Evolutionary conservation across 2,329 filamentous ascomycete genomes (phyloP).

Genomic region (Plectosphaerella plurivora): DNA sequence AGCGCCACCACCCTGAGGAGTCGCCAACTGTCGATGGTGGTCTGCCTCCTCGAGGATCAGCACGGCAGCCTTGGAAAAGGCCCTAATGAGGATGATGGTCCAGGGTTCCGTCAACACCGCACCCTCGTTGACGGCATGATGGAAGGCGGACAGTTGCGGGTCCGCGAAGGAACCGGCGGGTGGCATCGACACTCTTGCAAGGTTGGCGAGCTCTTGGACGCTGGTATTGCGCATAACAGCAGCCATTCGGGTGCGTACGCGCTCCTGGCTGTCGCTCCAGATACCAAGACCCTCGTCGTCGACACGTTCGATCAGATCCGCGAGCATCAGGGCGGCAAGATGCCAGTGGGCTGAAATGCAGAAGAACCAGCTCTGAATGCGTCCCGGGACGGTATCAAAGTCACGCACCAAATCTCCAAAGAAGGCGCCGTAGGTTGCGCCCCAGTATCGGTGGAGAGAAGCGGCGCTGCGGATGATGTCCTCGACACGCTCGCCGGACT

Average conservation of each 20-base stretch:
- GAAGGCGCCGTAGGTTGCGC: constrained; percentile 44
- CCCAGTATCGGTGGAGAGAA: constrained; percentile 51
- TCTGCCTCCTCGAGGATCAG: constrained; percentile 30
- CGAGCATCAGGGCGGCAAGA: constrained; percentile 48
- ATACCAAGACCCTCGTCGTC: constrained; percentile 31
- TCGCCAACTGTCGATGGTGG: constrained; percentile 3
- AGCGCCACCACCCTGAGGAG: not conserved
- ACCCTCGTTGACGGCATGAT: constrained; percentile 48
- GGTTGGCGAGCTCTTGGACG: constrained; percentile 39
- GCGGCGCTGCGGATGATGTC: constrained; percentile 41
- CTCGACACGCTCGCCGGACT: constrained; percentile 35
- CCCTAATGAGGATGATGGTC: constrained; percentile 50
- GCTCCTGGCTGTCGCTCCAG: constrained; percentile 17
- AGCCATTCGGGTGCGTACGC: constrained; percentile 26
- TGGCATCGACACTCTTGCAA: constrained; percentile 41
- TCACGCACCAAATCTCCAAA: constrained; percentile 45
- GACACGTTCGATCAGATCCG: constrained; percentile 47
- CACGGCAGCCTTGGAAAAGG: constrained; percentile 43
- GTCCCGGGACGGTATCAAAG: constrained; percentile 43
- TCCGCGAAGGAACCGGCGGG: constrained; percentile 13
- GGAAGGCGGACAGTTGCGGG: constrained; percentile 35
- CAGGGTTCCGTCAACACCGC: constrained; percentile 57
- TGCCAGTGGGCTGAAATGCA: constrained; percentile 55
- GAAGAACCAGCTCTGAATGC: constrained; percentile 57
- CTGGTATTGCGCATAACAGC: constrained; percentile 35